Evolutionary conservation across 2,329 filamentous ascomycete genomes (phyloP).

Genomic region (Dactylonectria estremocensis): DNA sequence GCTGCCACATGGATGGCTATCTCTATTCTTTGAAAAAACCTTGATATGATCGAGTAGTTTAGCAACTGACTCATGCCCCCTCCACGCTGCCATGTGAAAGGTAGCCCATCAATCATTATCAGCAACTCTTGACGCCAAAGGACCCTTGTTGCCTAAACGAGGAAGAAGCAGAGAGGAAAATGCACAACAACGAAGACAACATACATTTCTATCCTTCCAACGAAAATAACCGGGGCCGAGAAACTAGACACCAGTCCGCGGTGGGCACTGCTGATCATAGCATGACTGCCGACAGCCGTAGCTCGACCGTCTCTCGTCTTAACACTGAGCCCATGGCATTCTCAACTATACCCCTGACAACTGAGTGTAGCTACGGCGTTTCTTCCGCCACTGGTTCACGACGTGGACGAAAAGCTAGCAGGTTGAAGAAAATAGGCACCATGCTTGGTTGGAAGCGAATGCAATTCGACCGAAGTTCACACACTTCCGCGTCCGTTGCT

Average conservation of each 20-base stretch:
- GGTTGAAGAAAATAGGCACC: background rate
- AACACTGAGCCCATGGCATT: background rate
- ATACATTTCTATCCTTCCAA: background rate
- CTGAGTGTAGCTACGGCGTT: background rate
- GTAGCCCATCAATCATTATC: background rate
- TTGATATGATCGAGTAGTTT: background rate
- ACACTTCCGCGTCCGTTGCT: background rate
- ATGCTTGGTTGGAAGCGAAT: background rate
- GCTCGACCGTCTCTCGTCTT: background rate
- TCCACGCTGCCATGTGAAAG: background rate
- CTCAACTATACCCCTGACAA: background rate
- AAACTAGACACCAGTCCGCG: background rate
- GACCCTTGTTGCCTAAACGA: background rate
- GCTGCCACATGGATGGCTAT: background rate
- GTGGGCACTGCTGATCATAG: background rate
- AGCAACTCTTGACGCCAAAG: background rate
- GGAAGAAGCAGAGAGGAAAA: background rate
- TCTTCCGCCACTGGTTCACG: background rate
- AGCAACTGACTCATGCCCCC: background rate
- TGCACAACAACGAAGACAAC: background rate
- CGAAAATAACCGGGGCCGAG: background rate
- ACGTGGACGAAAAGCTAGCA: background rate
- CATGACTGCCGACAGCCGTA: background rate
- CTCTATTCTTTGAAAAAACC: background rate
- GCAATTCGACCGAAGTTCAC: background rate